Percentiles rank a stretch among this genome's conserved stretches.
Evolutionary conservation across 2,329 filamentous ascomycete species (phyloP).

Genomic region (Aaosphaeria arxii): DNA sequence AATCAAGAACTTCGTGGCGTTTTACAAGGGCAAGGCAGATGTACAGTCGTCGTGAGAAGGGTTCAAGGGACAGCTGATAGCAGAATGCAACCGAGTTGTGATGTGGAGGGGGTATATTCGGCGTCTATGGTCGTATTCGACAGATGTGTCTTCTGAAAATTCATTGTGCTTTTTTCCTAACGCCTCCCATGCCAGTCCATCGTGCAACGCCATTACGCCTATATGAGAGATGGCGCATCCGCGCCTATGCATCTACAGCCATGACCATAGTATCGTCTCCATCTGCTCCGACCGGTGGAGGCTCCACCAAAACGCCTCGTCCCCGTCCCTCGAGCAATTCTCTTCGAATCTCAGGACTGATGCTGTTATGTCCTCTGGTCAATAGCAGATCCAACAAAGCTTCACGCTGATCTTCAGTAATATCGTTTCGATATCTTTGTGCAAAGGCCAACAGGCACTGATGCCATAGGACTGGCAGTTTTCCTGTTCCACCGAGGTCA

Average conservation of each 20-base stretch:
- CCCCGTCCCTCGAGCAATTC: conserved; percentile 87
- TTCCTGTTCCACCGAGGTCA: conserved; percentile 50
- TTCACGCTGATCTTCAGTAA: conserved; percentile 92
- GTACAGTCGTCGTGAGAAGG: conserved; percentile 6
- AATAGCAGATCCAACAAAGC: conserved; percentile 83
- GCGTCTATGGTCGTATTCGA: no score
- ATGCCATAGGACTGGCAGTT: conserved; percentile 93
- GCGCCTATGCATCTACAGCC: conserved; percentile 5
- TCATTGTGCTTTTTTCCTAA: background rate
- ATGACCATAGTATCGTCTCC: conserved; percentile 91
- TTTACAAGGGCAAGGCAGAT: conserved; percentile 48
- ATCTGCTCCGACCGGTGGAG: conserved; percentile 58
- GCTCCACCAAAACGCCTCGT: conserved; percentile 69
- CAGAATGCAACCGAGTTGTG: background rate
- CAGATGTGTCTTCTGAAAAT: background rate
- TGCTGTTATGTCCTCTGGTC: conserved; percentile 78
- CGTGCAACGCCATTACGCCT: no score
- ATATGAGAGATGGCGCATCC: no score
- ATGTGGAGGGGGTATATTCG: background rate
- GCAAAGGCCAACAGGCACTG: conserved; percentile 90
- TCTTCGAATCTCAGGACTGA: conserved; percentile 85
- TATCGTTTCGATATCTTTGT: conserved; percentile 91
- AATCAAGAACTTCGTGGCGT: conserved; percentile 57
- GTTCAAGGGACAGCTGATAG: background rate
- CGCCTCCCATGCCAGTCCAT: background rate